A percentile compares a stretch with the other conserved stretches of the same genome.
Conservation (phyloP, 345 rosid genomes). For the Eucalyptus regnans region DNA sequence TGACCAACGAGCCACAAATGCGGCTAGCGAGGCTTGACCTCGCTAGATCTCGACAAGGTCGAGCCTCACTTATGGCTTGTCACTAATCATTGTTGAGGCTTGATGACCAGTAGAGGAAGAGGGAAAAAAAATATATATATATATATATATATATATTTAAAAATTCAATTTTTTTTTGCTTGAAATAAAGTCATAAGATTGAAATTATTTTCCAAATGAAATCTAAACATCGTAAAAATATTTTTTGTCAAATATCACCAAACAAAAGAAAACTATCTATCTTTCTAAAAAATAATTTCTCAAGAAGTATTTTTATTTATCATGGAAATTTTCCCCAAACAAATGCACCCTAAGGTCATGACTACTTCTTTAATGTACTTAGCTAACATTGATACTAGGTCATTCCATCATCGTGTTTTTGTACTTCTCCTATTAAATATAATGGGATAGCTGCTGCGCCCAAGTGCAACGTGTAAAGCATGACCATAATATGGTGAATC, state of each 20-base stretch:
- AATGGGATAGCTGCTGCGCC: background rate
- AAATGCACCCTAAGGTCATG: background rate
- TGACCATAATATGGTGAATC: background rate
- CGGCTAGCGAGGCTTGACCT: fast-evolving
- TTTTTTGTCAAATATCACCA: background rate
- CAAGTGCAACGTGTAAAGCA: background rate
- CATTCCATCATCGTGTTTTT: background rate
- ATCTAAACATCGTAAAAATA: background rate
- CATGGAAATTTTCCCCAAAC: background rate
- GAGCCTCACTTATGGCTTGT: background rate
- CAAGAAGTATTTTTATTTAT: background rate
- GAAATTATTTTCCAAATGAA: background rate
- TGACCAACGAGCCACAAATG: background rate
- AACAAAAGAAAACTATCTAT: background rate
- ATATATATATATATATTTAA: too few relatives aligned
- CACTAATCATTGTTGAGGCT: background rate
- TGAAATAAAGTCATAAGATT: background rate
- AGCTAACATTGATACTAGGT: background rate
- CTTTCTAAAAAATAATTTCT: background rate
- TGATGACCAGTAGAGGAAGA: background rate
- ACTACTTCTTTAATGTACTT: background rate
- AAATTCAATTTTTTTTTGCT: too few relatives aligned
- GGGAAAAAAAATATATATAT: fast-evolving
- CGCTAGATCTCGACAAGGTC: too few relatives aligned
- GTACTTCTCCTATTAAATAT: background rate